Percentiles rank a stretch among this genome's conserved stretches.
phyloP scores from a whole-genome alignment of 2,329 filamentous ascomycete species.

The Colletotrichum higginsianum region DNA sequence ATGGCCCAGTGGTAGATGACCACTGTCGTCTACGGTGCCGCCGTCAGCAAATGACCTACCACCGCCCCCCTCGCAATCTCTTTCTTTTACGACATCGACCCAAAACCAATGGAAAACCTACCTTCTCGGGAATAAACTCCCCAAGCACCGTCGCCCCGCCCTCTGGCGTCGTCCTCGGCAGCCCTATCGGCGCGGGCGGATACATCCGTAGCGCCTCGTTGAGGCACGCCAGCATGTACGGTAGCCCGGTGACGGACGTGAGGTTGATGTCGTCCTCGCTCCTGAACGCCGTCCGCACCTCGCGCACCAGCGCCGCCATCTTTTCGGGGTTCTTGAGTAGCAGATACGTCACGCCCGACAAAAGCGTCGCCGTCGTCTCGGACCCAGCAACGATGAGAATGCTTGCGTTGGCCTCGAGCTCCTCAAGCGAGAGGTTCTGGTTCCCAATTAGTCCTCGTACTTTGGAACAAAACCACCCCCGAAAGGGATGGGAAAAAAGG shows the following conservation, averaged over 20 bases:
- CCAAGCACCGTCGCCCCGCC: slow-evolving; percentile 52
- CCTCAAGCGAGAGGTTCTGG: slow-evolving; percentile 30
- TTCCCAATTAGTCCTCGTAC: background rate
- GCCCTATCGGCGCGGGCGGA: slow-evolving; percentile 48
- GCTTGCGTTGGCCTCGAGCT: slow-evolving; percentile 41
- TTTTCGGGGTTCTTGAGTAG: slow-evolving; percentile 50
- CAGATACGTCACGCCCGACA: slow-evolving; percentile 48
- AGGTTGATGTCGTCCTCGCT: slow-evolving; percentile 55
- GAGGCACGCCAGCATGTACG: slow-evolving; percentile 57
- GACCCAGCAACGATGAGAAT: slow-evolving; percentile 50
- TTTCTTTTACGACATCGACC: background rate
- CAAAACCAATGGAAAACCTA: slow-evolving; percentile 41
- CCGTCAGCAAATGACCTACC: background rate
- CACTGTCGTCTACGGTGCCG: slow-evolving; percentile 47
- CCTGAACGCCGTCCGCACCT: slow-evolving; percentile 55
- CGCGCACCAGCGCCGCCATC: slow-evolving; percentile 51
- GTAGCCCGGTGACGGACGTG: slow-evolving; percentile 49
- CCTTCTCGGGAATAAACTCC: slow-evolving; percentile 51
- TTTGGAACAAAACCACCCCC: background rate
- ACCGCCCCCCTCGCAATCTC: background rate
- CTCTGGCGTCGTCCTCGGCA: slow-evolving; percentile 49
- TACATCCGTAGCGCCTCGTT: slow-evolving; percentile 61
- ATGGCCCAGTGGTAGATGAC: slow-evolving; percentile 55
- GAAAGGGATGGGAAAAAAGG: background rate
- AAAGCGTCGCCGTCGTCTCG: slow-evolving; percentile 53